Base-by-base conservation (phyloP, 805 yeast species). In the Pichia cephalocereana region DNA sequence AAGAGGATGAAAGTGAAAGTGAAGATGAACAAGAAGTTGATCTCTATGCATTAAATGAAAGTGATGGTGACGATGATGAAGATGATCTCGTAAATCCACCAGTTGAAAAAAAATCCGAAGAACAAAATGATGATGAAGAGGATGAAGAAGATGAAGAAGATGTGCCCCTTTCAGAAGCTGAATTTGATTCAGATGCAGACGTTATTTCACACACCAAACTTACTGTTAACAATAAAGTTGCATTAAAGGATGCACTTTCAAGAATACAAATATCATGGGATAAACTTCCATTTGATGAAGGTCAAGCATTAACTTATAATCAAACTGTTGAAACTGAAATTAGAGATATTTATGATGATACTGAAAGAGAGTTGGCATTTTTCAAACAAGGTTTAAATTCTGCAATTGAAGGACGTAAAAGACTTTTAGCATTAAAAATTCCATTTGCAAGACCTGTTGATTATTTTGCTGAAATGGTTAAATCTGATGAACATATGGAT, bases 381-480 rank as follows among this genome's bases (percentile, higher is more conserved):
- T 93, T 90, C 68, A 89, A 87, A 64, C 99, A 93, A 70, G 96
- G 95, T 8, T 76, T 93, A 49, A 83, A 79, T 46, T 95, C 97
- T 5, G 93, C 86, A 30, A 68, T 75, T 45, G 78, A 75, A 56
- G 96, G 86, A 27, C 82, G 91, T 60, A 65, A 74, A 43, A 76
- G 77, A 47, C 71, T 86, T 40, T 69, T 80, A 48, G 80, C 80
- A 60, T 75, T 86, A 55, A 82, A 83, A 61, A 80, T 91, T 32
- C 88, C 96, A 51, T 93, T 93, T 65, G 75, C 95, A 30, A 80
- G 99, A 66, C 99, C 99, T 37, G 70, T 79, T 60, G 99, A 93
- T 65, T 93, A 87, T 67, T 93, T 93, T 70, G 99, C 99, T 18
- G 99, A 93, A 69, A 93, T 93, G 99, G 86, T 89, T 51, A 93